phyloP scores from a whole-genome alignment of 169 alveolate species.

The Toxoplasma gondii region DNA sequence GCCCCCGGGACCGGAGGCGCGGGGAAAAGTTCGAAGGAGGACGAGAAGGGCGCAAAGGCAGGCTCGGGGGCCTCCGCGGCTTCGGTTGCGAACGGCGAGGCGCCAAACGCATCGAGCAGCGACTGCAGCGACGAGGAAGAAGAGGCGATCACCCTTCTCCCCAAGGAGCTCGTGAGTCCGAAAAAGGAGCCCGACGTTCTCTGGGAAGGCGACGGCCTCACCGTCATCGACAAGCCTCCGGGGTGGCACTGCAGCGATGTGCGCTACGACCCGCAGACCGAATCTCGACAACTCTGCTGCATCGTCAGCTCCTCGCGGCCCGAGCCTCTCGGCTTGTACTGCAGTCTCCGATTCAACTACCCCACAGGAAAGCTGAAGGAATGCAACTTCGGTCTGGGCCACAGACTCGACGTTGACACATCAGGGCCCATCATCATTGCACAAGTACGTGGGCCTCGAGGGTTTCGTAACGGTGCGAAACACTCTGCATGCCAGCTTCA shows the following conservation, averaged over 20 bases:
- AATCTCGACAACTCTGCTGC: neutral
- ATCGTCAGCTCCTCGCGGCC: slow-evolving; percentile 41
- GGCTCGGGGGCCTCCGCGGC: neutral
- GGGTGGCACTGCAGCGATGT: slow-evolving; percentile 49
- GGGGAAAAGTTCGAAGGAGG: neutral
- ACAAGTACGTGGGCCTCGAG: neutral
- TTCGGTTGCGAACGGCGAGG: neutral
- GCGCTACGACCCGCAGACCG: slow-evolving; percentile 36
- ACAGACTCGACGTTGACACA: slow-evolving; percentile 47
- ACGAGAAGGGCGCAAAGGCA: neutral
- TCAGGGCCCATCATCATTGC: slow-evolving; percentile 47
- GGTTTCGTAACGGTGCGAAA: neutral
- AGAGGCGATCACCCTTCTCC: neutral
- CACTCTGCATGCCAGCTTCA: neutral
- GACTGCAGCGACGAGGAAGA: slow-evolving; percentile 47
- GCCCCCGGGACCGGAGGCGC: neutral
- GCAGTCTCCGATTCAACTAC: slow-evolving; percentile 32
- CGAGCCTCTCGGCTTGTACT: slow-evolving; percentile 33
- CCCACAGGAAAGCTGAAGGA: slow-evolving; percentile 33
- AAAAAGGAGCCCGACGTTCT: slow-evolving; percentile 33
- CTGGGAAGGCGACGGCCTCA: slow-evolving; percentile 43
- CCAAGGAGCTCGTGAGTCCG: slow-evolving; percentile 33
- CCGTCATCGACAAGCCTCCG: slow-evolving; percentile 35
- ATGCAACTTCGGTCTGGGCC: slow-evolving; percentile 36
- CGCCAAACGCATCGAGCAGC: neutral